Conservation (phyloP, 2,329 filamentous ascomycete species). For the Harringtonia lauricola region DNA sequence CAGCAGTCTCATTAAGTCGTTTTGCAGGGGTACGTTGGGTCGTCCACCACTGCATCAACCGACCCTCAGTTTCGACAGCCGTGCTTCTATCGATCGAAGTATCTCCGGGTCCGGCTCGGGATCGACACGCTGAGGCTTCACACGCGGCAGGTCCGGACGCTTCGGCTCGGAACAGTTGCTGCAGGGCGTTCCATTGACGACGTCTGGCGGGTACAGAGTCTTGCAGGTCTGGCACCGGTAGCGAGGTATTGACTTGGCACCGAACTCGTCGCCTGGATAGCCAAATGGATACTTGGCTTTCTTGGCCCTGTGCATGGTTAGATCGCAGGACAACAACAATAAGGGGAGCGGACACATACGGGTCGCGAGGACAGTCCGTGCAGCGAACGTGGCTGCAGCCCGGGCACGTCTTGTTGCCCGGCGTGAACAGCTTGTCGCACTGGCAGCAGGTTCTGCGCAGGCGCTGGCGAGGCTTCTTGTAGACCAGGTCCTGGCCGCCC, state of each 20-base stretch:
- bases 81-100: constrained; percentile 44
- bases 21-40: background rate
- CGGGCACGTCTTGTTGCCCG: constrained; percentile 50
- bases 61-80: constrained; percentile 27
- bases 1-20: background rate
- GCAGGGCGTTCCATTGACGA: constrained; percentile 43
- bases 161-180: constrained; percentile 48
- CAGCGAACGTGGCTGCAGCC: constrained; percentile 65
- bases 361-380: constrained; percentile 69
- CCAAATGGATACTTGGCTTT: constrained; percentile 58
- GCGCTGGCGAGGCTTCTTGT: constrained; percentile 60
- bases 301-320: constrained; percentile 39
- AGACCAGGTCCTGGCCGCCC: constrained; percentile 60
- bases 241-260: constrained; percentile 36
- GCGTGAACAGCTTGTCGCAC: constrained; percentile 53
- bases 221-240: constrained; percentile 54
- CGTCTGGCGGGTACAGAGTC: constrained; percentile 39
- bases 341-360: constrained; percentile 40
- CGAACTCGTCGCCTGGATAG: constrained; percentile 56
- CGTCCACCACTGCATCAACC: constrained; percentile 1
- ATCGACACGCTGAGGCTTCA: constrained; percentile 48
- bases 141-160: constrained; percentile 47
- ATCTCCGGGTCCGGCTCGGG: constrained; percentile 51
- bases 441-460: constrained; percentile 67
- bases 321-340: background rate